Conservation (phyloP, 768 basidiomycete genomes). For the Podaxis rugospora region DNA sequence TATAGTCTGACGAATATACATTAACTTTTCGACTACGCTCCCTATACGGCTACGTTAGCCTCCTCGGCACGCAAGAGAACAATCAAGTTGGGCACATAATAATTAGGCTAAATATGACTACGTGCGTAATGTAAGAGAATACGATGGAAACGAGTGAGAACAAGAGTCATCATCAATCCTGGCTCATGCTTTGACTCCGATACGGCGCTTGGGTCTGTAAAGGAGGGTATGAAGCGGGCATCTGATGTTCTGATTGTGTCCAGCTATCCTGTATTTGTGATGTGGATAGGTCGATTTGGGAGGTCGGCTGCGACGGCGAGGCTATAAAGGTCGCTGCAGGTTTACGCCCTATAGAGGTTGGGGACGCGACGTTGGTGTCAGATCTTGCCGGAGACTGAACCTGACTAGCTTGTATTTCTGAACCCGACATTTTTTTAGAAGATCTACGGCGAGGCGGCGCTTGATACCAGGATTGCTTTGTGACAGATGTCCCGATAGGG, state of each 20-base stretch:
- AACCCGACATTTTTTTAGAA: not conserved
- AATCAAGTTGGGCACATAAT: not conserved
- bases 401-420: not conserved
- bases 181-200: conserved; percentile 39
- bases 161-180: conserved; percentile 13
- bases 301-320: not conserved
- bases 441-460: not conserved
- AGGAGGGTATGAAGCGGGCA: conserved; percentile 23
- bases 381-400: not conserved
- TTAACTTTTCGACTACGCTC: too few relatives aligned
- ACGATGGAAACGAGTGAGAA: not conserved
- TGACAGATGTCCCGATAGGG: not conserved
- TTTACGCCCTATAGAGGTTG: not conserved
- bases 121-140: not conserved
- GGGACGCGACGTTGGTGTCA: not conserved
- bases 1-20: too few relatives aligned
- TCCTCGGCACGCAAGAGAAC: not conserved
- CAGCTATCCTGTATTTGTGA: not conserved
- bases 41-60: too few relatives aligned
- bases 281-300: not conserved
- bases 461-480: conserved; percentile 10
- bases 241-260: not conserved
- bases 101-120: not conserved
- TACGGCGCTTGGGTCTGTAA: conserved; percentile 56
- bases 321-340: not conserved